Evolutionary conservation across 78 protist genomes (phyloP).

Genomic region (Cavenderia fasciculata): DNA sequence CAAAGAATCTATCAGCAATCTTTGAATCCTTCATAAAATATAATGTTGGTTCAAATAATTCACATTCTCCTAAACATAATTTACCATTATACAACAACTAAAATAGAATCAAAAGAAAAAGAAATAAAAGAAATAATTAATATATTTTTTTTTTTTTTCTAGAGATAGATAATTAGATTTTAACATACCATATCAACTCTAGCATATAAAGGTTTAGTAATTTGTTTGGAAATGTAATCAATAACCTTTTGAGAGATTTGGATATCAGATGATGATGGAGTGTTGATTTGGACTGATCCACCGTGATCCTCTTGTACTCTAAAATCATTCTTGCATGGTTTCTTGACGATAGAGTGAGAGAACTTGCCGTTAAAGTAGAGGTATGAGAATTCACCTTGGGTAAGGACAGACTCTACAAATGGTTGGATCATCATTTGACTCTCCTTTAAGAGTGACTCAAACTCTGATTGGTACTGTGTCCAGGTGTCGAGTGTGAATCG

Average conservation of each 20-base stretch:
- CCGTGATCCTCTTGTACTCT: conserved; percentile 68
- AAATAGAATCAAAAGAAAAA: not conserved
- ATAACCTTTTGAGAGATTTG: conserved; percentile 13
- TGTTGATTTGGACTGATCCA: conserved; percentile 24
- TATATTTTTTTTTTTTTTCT: not conserved
- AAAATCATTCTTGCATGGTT: conserved; percentile 36
- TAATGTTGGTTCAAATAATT: conserved; percentile 72
- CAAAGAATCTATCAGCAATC: conserved; percentile 19
- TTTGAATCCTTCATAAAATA: conserved; percentile 29
- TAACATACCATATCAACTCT: conserved; percentile 58
- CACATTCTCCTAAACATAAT: conserved; percentile 44
- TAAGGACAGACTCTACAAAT: not conserved
- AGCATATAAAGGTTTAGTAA: conserved; percentile 20
- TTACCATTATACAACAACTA: conserved; percentile 47
- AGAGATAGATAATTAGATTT: not conserved
- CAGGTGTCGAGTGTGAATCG: conserved; percentile 3
- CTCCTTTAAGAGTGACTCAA: not conserved
- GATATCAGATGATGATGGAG: conserved; percentile 6
- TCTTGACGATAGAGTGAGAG: conserved; percentile 51
- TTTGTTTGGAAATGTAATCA: conserved; percentile 17
- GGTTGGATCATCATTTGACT: conserved; percentile 46
- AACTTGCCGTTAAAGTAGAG: conserved; percentile 44
- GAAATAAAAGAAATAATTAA: not conserved
- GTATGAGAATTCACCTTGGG: conserved; percentile 55
- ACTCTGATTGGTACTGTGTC: not conserved